Evolutionary conservation across 1,139 yeast genomes (phyloP), one percentile per base, ranked within the genome.

Genomic region (Candida sanyaensis): DNA sequence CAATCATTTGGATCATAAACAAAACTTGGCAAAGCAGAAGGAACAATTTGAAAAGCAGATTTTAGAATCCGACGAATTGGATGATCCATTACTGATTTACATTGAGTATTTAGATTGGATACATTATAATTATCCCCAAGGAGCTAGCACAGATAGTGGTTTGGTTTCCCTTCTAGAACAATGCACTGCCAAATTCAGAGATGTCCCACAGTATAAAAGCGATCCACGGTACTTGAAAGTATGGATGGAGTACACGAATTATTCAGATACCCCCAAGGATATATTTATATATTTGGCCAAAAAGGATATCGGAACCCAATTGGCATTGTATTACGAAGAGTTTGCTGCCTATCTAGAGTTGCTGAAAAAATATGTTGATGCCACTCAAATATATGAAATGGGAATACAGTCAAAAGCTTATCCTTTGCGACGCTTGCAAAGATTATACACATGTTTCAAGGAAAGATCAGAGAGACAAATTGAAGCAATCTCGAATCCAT

Each of bases 21-120:
- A 62, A 10, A 57, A 57, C 21, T 65, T 71, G 38, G 54, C 55
- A 21, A 55, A 62, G 31, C 74, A 79, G 58, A 61, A 84, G 59
- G 60, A 67, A 5, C 56, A 64, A 48, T 74, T 77, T 55, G 87
- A 84, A 58, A 50, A 59, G 10, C 66, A 66, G 11, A 63, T 86
- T 21, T 61, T 59, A 13, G 71, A 76, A 0, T 56, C 80, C 2
- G 84, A 80, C 1, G 87, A 85, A 26, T 63, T 82, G 37, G 97
- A 91, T 65, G 97, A 92, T 60, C 97, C 97, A 0, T 65, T 91
- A 28, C 88, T 86, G 50, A 80, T 83, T 1, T 90, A 78, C 64
- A 58, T 89, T 23, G 85, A 84, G 21, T 91, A 89, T 56, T 75
- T 92, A 12, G 65, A 72, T 12, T 92, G 97, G 96, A 81, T 83